phyloP scores from a whole-genome alignment of 2,329 filamentous ascomycete genomes.

The Penicillium paneum region DNA sequence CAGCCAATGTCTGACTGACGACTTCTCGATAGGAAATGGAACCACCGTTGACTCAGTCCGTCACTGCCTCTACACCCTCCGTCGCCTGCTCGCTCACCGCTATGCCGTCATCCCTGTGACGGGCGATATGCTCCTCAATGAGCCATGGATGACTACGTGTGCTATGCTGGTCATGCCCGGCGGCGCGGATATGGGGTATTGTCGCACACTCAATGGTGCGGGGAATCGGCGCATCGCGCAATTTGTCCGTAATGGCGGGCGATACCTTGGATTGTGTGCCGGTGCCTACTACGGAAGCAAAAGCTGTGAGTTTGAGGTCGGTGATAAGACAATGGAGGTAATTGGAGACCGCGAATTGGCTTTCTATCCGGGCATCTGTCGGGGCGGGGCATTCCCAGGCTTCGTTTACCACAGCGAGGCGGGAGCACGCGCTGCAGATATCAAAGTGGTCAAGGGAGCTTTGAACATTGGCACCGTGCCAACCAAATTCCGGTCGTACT shows the following conservation, averaged over 20 bases:
- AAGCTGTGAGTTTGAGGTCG: slow-evolving; percentile 88
- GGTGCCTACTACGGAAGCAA: slow-evolving; percentile 85
- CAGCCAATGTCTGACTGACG: slow-evolving; percentile 29
- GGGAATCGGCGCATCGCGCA: slow-evolving; percentile 82
- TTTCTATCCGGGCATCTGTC: slow-evolving; percentile 83
- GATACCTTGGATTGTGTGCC: slow-evolving; percentile 88
- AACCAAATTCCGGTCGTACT: slow-evolving; percentile 71
- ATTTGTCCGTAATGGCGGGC: slow-evolving; percentile 80
- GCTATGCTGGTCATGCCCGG: slow-evolving; percentile 89
- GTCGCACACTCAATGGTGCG: slow-evolving; percentile 77
- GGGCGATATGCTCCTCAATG: slow-evolving; percentile 74
- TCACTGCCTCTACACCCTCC: slow-evolving; percentile 82
- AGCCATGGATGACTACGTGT: slow-evolving; percentile 86
- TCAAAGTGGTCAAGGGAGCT: slow-evolving; percentile 61
- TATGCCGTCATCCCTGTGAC: slow-evolving; percentile 89
- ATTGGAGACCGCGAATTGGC: slow-evolving; percentile 77
- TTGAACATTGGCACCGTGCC: slow-evolving; percentile 57
- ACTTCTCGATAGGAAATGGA: slow-evolving; percentile 63
- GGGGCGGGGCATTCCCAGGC: slow-evolving; percentile 81
- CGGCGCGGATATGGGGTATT: slow-evolving; percentile 91
- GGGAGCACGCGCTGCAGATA: slow-evolving; percentile 69
- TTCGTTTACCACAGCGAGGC: slow-evolving; percentile 88
- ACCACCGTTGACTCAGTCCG: slow-evolving; percentile 84
- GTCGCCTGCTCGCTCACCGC: slow-evolving; percentile 78
- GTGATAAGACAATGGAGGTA: slow-evolving; percentile 76